phyloP scores from a whole-genome alignment of 345 rosid genomes.

The Combretum micranthum region DNA sequence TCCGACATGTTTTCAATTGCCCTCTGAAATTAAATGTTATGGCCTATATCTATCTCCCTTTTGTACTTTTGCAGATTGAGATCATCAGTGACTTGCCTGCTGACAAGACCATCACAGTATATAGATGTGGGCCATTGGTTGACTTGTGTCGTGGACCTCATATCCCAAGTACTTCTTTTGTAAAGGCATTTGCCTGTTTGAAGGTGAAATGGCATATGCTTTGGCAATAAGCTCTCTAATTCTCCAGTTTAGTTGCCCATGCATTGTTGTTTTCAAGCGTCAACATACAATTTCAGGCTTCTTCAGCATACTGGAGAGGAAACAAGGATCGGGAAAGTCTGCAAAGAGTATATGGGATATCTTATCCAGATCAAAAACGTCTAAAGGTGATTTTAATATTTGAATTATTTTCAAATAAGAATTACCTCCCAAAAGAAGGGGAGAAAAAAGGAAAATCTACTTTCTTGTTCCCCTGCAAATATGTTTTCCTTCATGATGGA shows the following conservation, averaged over 20 bases:
- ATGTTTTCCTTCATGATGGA: too few relatives aligned
- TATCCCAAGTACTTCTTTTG: constrained; percentile 96
- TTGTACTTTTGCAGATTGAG: constrained; percentile 52
- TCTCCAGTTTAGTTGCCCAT: background rate
- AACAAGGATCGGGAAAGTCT: constrained; percentile 82
- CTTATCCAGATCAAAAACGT: constrained; percentile 83
- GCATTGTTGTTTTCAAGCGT: constrained; percentile 1
- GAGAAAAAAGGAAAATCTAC: too few relatives aligned
- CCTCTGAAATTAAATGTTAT: background rate
- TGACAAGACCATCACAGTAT: constrained; percentile 90
- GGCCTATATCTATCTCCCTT: constrained; percentile 4
- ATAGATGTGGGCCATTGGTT: constrained; percentile 93
- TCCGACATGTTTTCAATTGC: background rate
- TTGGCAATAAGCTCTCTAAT: constrained; percentile 7
- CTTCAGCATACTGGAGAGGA: constrained; percentile 98
- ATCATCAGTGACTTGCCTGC: constrained; percentile 79
- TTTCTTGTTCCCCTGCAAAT: too few relatives aligned
- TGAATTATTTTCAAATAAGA: background rate
- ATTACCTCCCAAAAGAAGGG: too few relatives aligned
- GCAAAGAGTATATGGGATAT: constrained; percentile 98
- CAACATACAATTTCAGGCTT: constrained; percentile 57
- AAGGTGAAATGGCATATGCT: constrained; percentile 41
- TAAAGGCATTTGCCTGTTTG: constrained; percentile 85
- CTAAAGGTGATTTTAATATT: constrained; percentile 49
- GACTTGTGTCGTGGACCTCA: constrained; percentile 99